Conservation (phyloP, 306 rosid species). For the Rubus idaeus region DNA sequence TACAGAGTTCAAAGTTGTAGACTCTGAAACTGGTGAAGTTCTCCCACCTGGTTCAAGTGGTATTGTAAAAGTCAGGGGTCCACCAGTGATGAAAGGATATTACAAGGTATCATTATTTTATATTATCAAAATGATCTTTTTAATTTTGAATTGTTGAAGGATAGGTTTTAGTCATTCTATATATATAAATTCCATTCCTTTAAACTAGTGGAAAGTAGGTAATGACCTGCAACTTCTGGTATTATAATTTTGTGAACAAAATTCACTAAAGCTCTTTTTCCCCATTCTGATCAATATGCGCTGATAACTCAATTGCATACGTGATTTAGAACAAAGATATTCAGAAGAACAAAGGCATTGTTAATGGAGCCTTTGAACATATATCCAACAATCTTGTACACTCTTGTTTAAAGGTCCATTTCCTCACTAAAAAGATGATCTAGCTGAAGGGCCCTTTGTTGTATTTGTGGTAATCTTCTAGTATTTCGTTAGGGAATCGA, state of each 20-base stretch:
- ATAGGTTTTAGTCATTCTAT: background rate
- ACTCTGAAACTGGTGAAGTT: slow-evolving; percentile 67
- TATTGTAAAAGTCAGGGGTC: slow-evolving; percentile 72
- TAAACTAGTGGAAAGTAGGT: background rate
- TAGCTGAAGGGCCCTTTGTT: background rate
- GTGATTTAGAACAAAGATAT: background rate
- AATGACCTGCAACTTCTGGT: background rate
- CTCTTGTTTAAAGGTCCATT: background rate
- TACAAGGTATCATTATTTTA: slow-evolving; percentile 59
- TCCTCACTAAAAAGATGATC: background rate
- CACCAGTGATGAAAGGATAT: slow-evolving; percentile 91
- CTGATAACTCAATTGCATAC: background rate
- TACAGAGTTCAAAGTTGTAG: slow-evolving; percentile 72
- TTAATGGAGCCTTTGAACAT: background rate
- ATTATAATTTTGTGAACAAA: background rate
- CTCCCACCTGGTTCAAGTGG: slow-evolving; percentile 87
- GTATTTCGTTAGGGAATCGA: background rate
- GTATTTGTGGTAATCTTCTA: background rate
- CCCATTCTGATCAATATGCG: background rate
- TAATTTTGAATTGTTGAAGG: background rate
- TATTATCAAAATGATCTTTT: background rate
- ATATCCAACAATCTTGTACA: background rate
- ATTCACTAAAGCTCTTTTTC: background rate
- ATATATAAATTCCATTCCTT: background rate
- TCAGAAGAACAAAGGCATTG: background rate